phyloP scores from a whole-genome alignment of 1,139 yeast genomes.

The Meyerozyma carpophila region DNA sequence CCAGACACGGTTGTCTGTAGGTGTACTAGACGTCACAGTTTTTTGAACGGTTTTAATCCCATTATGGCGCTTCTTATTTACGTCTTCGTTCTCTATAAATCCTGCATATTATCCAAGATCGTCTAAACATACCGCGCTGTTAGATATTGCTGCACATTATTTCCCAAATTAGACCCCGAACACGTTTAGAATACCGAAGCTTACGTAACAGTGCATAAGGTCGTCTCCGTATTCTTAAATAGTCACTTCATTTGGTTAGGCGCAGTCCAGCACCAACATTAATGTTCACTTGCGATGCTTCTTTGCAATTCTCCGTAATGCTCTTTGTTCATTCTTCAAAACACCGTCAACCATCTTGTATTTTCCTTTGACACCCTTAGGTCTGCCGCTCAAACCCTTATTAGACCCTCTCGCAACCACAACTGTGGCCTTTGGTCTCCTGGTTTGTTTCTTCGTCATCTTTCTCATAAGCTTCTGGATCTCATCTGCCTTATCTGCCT shows the following conservation, averaged over 20 bases:
- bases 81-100: background rate
- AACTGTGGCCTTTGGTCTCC: conserved; percentile 77
- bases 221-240: background rate
- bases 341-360: conserved; percentile 99
- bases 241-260: background rate
- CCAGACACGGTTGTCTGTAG: no score
- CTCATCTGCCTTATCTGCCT: conserved; percentile 91
- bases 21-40: no score
- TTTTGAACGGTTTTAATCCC: no score
- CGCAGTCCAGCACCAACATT: background rate
- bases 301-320: conserved; percentile 84
- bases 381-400: conserved; percentile 88
- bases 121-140: background rate
- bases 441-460: conserved; percentile 68
- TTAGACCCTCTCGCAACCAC: conserved; percentile 88
- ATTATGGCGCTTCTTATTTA: no score
- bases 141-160: background rate
- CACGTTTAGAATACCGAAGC: background rate
- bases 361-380: conserved; percentile 93
- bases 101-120: background rate
- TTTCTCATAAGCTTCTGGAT: conserved; percentile 82
- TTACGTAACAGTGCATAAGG: background rate
- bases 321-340: conserved; percentile 94
- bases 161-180: background rate
- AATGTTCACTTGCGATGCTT: conserved; percentile 49